These are phyloP conservation scores for Byssoonygena ceratinophila DNA, from an alignment of 2,329 filamentous ascomycete species.

Conservation along the genomic window DNA sequence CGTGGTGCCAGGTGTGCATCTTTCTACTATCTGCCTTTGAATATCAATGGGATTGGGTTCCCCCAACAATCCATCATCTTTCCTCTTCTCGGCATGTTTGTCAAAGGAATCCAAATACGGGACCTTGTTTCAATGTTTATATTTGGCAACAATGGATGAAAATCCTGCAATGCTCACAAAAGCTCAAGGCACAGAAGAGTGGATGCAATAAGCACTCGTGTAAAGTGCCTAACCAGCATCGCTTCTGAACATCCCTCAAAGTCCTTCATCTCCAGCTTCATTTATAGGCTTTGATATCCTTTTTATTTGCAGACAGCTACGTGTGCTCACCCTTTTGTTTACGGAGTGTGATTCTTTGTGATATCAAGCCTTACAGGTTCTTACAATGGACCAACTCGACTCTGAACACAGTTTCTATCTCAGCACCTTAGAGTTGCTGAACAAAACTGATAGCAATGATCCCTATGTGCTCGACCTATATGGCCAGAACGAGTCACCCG, in stretches of 20 bases:
- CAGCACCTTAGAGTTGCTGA: background rate
- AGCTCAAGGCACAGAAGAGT: background rate
- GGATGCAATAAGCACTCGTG: background rate
- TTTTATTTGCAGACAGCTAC: background rate
- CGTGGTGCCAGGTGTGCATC: background rate
- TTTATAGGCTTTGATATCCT: background rate
- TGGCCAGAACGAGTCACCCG: background rate
- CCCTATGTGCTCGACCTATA: background rate
- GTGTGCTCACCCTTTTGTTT: background rate
- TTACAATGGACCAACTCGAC: background rate
- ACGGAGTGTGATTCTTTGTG: background rate
- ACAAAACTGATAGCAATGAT: background rate
- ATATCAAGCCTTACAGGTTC: background rate
- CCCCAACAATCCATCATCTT: background rate
- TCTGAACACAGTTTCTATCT: constrained; percentile 3
- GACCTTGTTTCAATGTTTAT: background rate
- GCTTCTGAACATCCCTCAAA: background rate
- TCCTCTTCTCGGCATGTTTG: background rate
- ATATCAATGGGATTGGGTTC: background rate
- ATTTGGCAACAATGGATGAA: background rate
- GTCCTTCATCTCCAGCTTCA: background rate
- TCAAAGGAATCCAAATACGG: background rate
- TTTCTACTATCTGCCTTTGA: background rate
- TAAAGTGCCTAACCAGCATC: background rate
- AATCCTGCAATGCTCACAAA: background rate